Base-by-base conservation (phyloP, 1,284 basidiomycete species). In the Puccinia horiana region DNA sequence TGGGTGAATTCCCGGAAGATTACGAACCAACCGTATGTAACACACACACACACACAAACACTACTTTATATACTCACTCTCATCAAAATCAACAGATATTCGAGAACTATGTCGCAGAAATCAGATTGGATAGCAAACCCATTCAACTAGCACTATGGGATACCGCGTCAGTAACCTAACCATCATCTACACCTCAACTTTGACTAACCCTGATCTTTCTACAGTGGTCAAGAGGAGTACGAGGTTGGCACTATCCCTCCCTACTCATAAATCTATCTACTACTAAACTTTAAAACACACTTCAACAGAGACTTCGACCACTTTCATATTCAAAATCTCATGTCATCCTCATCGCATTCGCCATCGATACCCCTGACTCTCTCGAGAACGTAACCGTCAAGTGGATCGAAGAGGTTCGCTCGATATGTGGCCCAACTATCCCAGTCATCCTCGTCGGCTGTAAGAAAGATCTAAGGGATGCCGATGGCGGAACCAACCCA, bases 31-130 rank as follows among this genome's bases (percentile, higher is more conserved):
- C 86, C n/a, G 85, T 86, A 32, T n/a, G 56, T 69, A 35, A n/a
- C n/a, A 16, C 12, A 42, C 20, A 83, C 84, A 83, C 78, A 12
- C 8, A 77, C 74, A 6, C 14, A 16, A 26, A 47, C 58, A 80
- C 84, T 72, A 82, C 91, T 90, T 91, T 85, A 84, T 89, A 85
- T 70, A 83, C 81, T 83, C 82, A 37, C 70, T 83, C 70, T 79
- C 69, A 26, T 9, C 42, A 16, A 47, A 26, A 54, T 40, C 26
- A 74, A 65, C 81, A 85, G 83, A 95, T 97, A 80, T 97, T 97
- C 86, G 95, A 97, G 88, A 99, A 98, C 87, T 99, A 98, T 88
- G 96, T 98, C 83, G 96, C 96, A 69, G 96, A 98, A 89, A 97
- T 99, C 86, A 90, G 95, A 85, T 89, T 98, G 80, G 96, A 99